phyloP scores from a whole-genome alignment of 1,139 yeast species.

The Tardiomyces digboiensis region DNA sequence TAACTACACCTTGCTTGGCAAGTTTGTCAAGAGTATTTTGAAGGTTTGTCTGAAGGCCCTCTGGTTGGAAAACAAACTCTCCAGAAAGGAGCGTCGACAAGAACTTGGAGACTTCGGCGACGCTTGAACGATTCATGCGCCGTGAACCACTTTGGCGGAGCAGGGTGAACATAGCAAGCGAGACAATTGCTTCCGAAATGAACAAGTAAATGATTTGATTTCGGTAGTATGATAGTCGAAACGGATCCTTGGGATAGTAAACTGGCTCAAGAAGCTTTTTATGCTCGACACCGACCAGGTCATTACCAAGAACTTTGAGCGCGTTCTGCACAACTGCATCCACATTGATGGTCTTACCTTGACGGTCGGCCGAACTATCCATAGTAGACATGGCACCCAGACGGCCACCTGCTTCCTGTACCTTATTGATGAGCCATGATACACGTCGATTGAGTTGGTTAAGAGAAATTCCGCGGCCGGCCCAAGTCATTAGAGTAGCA shows the following conservation, averaged over 20 bases:
- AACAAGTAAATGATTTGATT: constrained; percentile 35
- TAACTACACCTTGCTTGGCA: constrained; percentile 22
- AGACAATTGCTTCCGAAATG: constrained; percentile 32
- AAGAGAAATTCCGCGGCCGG: constrained; percentile 29
- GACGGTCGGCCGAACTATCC: constrained; percentile 11
- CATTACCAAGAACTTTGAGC: constrained; percentile 29
- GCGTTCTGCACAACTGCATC: constrained; percentile 29
- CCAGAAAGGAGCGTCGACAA: constrained; percentile 29
- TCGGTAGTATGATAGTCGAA: constrained; percentile 34
- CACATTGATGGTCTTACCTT: constrained; percentile 6
- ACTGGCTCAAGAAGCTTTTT: constrained; percentile 29
- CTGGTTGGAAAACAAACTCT: constrained; percentile 32
- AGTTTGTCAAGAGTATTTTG: constrained; percentile 23
- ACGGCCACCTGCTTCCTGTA: constrained; percentile 30
- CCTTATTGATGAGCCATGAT: constrained; percentile 26
- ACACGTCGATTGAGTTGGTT: constrained; percentile 27
- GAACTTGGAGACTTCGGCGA: constrained; percentile 17
- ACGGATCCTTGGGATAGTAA: constrained; percentile 31
- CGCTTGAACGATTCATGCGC: constrained; percentile 8
- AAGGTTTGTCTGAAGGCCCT: constrained; percentile 29
- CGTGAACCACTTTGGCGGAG: constrained; percentile 4
- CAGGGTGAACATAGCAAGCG: constrained; percentile 28
- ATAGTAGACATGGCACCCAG: constrained; percentile 24
- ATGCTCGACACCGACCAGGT: constrained; percentile 26
- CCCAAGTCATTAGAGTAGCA: constrained; percentile 30